Conservation (phyloP, 2,329 filamentous ascomycete species). For the Penicillium brevicompactum region DNA sequence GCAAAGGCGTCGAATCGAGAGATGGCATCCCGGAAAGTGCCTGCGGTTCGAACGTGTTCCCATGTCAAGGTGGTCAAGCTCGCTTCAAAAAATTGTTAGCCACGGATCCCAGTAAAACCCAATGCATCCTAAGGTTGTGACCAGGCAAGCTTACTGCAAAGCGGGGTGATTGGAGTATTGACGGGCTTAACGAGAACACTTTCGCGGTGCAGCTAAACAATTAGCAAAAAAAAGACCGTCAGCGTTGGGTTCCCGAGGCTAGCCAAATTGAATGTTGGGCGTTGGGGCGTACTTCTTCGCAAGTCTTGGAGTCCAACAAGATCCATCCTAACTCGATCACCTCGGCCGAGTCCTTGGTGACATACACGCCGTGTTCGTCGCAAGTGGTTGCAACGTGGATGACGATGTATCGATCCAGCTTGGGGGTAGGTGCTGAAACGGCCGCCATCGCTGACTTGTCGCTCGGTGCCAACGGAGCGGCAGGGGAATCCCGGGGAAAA, state of each 20-base stretch:
- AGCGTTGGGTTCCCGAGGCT: constrained; percentile 24
- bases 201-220: constrained; percentile 79
- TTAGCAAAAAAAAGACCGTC: constrained; percentile 19
- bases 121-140: constrained; percentile 9
- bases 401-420: constrained; percentile 94
- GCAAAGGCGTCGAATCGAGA: constrained; percentile 93
- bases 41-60: constrained; percentile 98
- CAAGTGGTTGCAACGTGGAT: constrained; percentile 99
- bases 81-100: constrained; percentile 57
- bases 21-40: constrained; percentile 95
- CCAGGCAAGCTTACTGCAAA: constrained; percentile 83
- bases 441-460: constrained; percentile 44
- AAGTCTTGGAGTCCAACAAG: constrained; percentile 83
- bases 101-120: constrained; percentile 23
- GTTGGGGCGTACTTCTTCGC: constrained; percentile 75
- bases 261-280: constrained; percentile 11
- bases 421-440: constrained; percentile 59
- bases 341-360: constrained; percentile 98
- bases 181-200: constrained; percentile 96
- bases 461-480: constrained; percentile 31
- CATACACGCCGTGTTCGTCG: constrained; percentile 98
- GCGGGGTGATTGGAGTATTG: constrained; percentile 96
- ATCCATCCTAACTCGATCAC: constrained; percentile 99
- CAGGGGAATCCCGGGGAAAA: constrained; percentile 26
- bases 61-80: constrained; percentile 97